These are phyloP conservation scores for Fraxinus latifolia DNA, from an alignment of 305 asterid species.

Conservation along the genomic window DNA sequence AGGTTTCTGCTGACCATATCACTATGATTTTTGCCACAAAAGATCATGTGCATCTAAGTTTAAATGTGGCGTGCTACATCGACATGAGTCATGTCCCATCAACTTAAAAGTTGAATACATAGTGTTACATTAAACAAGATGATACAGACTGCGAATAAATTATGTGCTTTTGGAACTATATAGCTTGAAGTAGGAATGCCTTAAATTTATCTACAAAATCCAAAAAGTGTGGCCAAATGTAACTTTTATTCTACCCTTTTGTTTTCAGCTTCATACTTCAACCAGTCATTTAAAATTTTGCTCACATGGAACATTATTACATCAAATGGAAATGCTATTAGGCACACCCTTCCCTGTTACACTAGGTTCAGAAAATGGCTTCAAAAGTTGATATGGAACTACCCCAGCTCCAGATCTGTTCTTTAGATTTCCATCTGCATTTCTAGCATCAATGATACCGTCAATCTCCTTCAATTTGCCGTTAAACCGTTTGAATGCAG, in stretches of 20 bases:
- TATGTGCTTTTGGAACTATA: constrained; percentile 53
- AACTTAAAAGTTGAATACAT: not conserved
- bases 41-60: not conserved
- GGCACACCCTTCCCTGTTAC: constrained; percentile 81
- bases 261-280: not conserved
- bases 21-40: not conserved
- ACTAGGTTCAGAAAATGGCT: constrained; percentile 61
- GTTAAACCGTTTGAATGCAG: constrained; percentile 46
- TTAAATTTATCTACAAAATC: not conserved
- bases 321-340: constrained; percentile 68
- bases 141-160: constrained; percentile 29
- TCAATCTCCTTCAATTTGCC: constrained; percentile 60
- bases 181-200: not conserved
- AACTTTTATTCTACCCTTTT: not conserved
- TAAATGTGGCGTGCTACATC: not conserved
- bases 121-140: not conserved
- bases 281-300: not conserved
- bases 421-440: constrained; percentile 27
- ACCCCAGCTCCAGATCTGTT: constrained; percentile 66
- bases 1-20: not conserved
- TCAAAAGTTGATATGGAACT: constrained; percentile 53
- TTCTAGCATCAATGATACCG: constrained; percentile 58
- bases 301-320: not conserved
- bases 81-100: not conserved
- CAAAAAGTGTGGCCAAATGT: not conserved